Percentiles rank a stretch among this genome's conserved stretches.
Evolutionary conservation across 768 basidiomycete species (phyloP).

Genomic region (Boletus pseudo-olivaceus): DNA sequence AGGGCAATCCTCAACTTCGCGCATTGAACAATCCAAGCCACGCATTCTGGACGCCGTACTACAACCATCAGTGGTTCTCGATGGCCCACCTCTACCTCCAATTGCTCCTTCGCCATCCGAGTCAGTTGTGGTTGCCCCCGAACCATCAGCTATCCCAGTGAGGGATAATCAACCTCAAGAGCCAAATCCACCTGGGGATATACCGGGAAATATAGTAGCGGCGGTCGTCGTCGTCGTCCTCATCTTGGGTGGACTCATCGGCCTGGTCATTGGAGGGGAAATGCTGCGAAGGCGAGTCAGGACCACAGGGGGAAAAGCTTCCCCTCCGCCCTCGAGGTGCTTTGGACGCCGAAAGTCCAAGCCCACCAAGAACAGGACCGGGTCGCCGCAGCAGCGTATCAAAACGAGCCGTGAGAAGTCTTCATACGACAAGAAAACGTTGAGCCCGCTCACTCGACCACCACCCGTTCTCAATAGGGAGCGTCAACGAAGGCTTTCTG

Average conservation of each 20-base stretch:
- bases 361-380: background rate
- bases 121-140: slow-evolving; percentile 3
- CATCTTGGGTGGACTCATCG: slow-evolving; percentile 26
- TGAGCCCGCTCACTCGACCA: slow-evolving; percentile 14
- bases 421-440: slow-evolving; percentile 13
- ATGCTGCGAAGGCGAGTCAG: slow-evolving; percentile 20
- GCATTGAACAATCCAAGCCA: background rate
- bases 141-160: slow-evolving; percentile 3
- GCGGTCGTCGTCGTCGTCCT: slow-evolving; percentile 23
- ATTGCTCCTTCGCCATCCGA: slow-evolving; percentile 3
- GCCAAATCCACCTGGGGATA: slow-evolving; percentile 1
- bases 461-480: slow-evolving; percentile 9
- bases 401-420: slow-evolving; percentile 2
- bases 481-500: slow-evolving; percentile 13
- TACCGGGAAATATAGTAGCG: slow-evolving; percentile 21
- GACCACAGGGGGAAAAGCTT: background rate
- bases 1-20: background rate
- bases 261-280: slow-evolving; percentile 27
- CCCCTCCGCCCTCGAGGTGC: background rate
- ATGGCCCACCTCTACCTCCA: slow-evolving; percentile 1
- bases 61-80: slow-evolving; percentile 8
- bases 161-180: background rate
- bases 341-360: slow-evolving; percentile 7
- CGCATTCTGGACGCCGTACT: slow-evolving; percentile 3
- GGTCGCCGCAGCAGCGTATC: background rate